A percentile compares a stretch with the other conserved stretches of the same genome.
Evolutionary conservation across 2,329 filamentous ascomycete genomes (phyloP).

Genomic region (Cladophialophora psammophila): DNA sequence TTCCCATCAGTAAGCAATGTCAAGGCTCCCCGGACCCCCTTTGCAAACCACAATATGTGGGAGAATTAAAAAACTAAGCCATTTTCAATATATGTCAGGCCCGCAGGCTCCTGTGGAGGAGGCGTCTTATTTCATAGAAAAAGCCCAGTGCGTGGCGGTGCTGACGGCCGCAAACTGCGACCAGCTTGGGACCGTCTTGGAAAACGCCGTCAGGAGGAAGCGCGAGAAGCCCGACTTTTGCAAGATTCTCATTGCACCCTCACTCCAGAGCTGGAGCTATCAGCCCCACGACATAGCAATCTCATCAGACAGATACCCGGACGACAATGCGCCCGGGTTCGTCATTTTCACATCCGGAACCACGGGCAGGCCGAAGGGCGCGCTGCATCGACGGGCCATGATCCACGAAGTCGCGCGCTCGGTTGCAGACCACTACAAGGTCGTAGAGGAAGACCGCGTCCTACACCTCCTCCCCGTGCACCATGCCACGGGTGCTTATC

Average conservation of each 20-base stretch:
- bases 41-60: background rate
- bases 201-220: background rate
- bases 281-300: slow-evolving; percentile 33
- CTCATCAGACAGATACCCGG: slow-evolving; percentile 40
- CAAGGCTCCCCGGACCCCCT: background rate
- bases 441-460: slow-evolving; percentile 42
- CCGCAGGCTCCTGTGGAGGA: slow-evolving; percentile 39
- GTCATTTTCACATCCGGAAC: slow-evolving; percentile 68
- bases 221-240: background rate
- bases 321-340: slow-evolving; percentile 52
- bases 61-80: background rate
- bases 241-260: background rate
- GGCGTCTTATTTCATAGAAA: slow-evolving; percentile 40
- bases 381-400: slow-evolving; percentile 51
- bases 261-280: background rate
- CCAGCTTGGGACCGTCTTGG: background rate
- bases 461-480: slow-evolving; percentile 46
- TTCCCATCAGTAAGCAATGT: slow-evolving; percentile 47
- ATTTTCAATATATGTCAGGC: background rate
- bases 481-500: slow-evolving; percentile 39
- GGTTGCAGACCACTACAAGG: slow-evolving; percentile 42
- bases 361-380: slow-evolving; percentile 65
- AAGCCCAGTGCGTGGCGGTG: slow-evolving; percentile 1
- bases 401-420: slow-evolving; percentile 37
- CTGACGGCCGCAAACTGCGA: background rate